Percentiles rank a stretch among this genome's conserved stretches.
phyloP scores from a whole-genome alignment of 2,329 filamentous ascomycete genomes.

The Paracoccidioides brasiliensis region DNA sequence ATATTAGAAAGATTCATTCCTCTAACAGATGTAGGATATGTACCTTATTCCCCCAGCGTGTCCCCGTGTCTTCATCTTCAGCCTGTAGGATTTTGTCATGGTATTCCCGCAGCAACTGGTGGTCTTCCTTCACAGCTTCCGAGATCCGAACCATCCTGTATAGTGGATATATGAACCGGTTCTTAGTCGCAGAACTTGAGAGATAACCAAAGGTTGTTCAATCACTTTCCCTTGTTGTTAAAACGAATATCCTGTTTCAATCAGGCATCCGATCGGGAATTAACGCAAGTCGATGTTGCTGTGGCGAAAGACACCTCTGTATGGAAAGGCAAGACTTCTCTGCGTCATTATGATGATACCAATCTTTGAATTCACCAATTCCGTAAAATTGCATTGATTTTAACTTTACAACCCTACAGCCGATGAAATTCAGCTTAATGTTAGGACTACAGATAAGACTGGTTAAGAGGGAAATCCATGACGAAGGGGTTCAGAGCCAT shows the following conservation, averaged over 20 bases:
- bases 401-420: background rate
- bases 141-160: constrained; percentile 17
- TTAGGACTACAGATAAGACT: background rate
- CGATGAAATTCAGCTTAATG: background rate
- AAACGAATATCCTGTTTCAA: background rate
- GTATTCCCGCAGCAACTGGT: constrained; percentile 29
- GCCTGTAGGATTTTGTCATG: constrained; percentile 33
- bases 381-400: background rate
- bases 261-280: background rate
- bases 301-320: background rate
- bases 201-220: background rate
- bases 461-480: too few species aligned
- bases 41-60: constrained; percentile 34
- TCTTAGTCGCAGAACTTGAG: background rate
- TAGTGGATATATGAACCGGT: background rate
- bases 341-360: background rate
- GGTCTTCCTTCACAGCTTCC: constrained; percentile 31
- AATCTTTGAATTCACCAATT: background rate
- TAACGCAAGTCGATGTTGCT: background rate
- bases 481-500: too few species aligned
- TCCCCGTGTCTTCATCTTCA: constrained; percentile 30
- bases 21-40: background rate
- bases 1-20: background rate
- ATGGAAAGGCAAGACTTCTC: background rate
- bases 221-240: background rate